Base-by-base conservation (phyloP, 73 alveolate species). In the Paramecium primaurelia region DNA sequence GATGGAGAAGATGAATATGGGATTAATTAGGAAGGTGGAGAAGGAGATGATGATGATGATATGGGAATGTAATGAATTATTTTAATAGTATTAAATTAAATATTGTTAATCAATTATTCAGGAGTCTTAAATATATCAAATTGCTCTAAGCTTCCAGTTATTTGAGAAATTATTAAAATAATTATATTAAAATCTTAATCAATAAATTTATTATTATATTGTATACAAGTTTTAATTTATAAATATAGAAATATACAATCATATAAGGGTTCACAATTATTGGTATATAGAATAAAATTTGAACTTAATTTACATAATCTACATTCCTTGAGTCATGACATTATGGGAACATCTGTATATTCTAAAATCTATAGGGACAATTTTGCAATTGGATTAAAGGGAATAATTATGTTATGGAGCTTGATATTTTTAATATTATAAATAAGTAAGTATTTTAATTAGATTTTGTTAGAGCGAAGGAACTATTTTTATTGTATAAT, bases 1-100 rank as follows among this genome's bases (percentile, higher is more conserved):
- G 71, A 80, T 37, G 96, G 94, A 69, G 96, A 92, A 54, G 92
- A 90, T 51, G 71, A 80, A 47, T 25, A 80, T 7, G 44, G 58
- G 9, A 26, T 9, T 58, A 75, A 91, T 71, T 90, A 94, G 20
- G 91, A 80, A 4, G 97, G 95, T 58, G 96, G 95, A 59, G 95
- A 93, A 51, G 98, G 91, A 59, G 97, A 92, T 8, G 97, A 95
- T 36, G 97, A 96, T 49, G 97, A 96, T 32, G 95, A 95, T 59
- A 93, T 93, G 14, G 98, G 88, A 32, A 75, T 75, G 88, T 45
- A 75, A 20, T 75, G 88, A 75, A 68, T 68, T 54, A 54, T 54
- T 54, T 12, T 54, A 54, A 54, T 49, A 49, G 8, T 49, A 49
- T n/a, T 18, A n/a, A 54, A 54, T 54, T 54, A 54, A 54, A 54